phyloP scores from a whole-genome alignment of 2,329 filamentous ascomycete genomes.

The Aspergillus amoenus region DNA sequence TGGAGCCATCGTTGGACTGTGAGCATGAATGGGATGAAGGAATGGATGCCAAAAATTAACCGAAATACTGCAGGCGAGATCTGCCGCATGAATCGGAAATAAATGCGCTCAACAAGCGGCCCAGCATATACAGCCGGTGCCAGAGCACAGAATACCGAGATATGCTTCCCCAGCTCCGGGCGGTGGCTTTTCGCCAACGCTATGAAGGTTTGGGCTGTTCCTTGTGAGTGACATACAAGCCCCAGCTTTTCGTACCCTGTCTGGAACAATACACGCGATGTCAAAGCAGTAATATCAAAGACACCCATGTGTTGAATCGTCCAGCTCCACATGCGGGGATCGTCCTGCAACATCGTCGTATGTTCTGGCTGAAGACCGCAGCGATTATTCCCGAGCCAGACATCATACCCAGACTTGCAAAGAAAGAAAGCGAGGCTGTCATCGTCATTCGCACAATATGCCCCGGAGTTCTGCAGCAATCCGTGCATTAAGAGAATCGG shows the following conservation, averaged over 20 bases:
- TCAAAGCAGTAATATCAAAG: conserved; percentile 78
- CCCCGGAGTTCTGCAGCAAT: conserved; percentile 80
- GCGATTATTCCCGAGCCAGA: conserved; percentile 93
- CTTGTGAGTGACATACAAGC: conserved; percentile 84
- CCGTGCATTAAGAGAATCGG: conserved; percentile 87
- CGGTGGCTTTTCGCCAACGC: conserved; percentile 87
- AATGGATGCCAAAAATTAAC: conserved; percentile 83
- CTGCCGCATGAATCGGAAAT: conserved; percentile 86
- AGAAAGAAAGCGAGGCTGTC: conserved; percentile 88
- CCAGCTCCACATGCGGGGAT: conserved; percentile 96
- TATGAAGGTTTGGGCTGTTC: conserved; percentile 84
- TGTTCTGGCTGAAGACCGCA: conserved; percentile 83
- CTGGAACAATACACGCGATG: conserved; percentile 74
- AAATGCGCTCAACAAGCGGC: conserved; percentile 78
- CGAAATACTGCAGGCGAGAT: conserved; percentile 76
- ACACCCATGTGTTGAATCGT: conserved; percentile 93
- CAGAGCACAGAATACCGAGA: conserved; percentile 87
- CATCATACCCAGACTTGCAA: conserved; percentile 87
- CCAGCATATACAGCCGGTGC: conserved; percentile 90
- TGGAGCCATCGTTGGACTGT: conserved; percentile 69
- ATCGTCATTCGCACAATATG: conserved; percentile 88
- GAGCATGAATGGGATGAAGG: conserved; percentile 95
- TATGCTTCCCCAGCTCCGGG: conserved; percentile 75
- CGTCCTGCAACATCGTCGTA: conserved; percentile 64
- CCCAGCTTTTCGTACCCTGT: conserved; percentile 82